Percentiles rank a stretch among this genome's conserved stretches.
phyloP scores from a whole-genome alignment of 1,284 basidiomycete genomes.

The Cryptococcus sp. region DNA sequence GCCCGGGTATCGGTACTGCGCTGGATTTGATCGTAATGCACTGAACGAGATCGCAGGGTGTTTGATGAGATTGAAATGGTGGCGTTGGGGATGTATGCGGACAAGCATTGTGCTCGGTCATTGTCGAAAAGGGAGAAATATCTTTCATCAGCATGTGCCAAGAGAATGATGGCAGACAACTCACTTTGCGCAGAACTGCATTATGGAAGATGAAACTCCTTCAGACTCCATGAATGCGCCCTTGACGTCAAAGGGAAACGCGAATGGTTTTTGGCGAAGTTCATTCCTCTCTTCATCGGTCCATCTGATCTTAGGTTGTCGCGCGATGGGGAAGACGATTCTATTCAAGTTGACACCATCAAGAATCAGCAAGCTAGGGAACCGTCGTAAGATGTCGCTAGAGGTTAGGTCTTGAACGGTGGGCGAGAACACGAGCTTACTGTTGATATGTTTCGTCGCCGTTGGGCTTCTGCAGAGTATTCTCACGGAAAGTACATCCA shows the following conservation, averaged over 20 bases:
- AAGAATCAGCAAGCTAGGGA: conserved; percentile 45
- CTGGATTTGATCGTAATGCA: conserved; percentile 17
- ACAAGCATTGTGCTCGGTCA: conserved; percentile 62
- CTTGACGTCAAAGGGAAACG: conserved; percentile 40
- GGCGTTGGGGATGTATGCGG: conserved; percentile 75
- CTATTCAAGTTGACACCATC: conserved; percentile 53
- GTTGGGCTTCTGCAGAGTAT: conserved; percentile 22
- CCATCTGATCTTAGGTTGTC: conserved; percentile 33
- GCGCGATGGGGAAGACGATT: conserved; percentile 41
- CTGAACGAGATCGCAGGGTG: conserved; percentile 67
- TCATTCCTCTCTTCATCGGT: conserved; percentile 25
- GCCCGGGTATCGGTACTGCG: conserved; percentile 61
- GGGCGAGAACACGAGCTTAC: conserved; percentile 12
- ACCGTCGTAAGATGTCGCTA: conserved; percentile 44
- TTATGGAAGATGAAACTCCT: conserved; percentile 42
- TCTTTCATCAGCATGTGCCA: conserved; percentile 46
- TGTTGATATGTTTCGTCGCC: conserved; percentile 40
- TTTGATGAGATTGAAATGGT: conserved; percentile 86
- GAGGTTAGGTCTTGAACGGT: conserved; percentile 5
- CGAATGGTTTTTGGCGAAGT: conserved; percentile 29
- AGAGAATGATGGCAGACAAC: conserved; percentile 2
- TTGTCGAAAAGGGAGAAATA: conserved; percentile 82
- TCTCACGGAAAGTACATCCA: conserved; percentile 33
- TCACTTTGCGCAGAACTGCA: conserved; percentile 47
- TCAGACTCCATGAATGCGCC: conserved; percentile 32